Evolutionary conservation across 495 filamentous ascomycete genomes (phyloP), one percentile per base, ranked within the genome.

Genomic region (Tuber umbilicatum): DNA sequence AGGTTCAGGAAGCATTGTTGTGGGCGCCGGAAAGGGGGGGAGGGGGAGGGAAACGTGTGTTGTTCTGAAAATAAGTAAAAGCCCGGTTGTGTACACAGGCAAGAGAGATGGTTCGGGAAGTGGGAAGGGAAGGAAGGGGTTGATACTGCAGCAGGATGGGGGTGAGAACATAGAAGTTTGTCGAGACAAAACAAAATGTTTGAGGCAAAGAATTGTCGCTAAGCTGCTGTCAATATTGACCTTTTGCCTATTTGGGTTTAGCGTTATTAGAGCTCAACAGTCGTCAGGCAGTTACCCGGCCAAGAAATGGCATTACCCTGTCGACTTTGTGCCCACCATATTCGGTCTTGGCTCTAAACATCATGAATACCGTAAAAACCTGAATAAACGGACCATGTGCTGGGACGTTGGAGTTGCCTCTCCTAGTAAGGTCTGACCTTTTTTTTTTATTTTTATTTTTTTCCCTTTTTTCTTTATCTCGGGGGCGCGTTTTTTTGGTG

Each of bases 1-100:
- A 82, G 74, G 69, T 82, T 81, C 77, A 79, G 41, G 47, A 41
- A 37, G 74, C 60, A 78, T 75, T 45, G 71, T 73, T 64, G 55
- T 31, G 31, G 14, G 55, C 7, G 27, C 14, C 27, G 14, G 55
- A 31, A 64, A 27, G 27, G 55, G 50, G 50, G 10, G 50, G 27
- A 14, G 12, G n/a, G 45, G 45, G 19, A 14, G 16, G 45, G 45
- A 3, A 60, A 35, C 17, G 27, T 35, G 27, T 64, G 55, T 35
- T 35, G 27, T 64, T 64, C 16, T 64, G 55, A 64, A 64, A 64
- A 64, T 35, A 64, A 64, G 55, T 64, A 64, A 64, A 64, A 4
- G 27, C 27, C 27, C 55, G 55, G 14, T 35, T 64, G 31, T 35
- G 55, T 19, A 31, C 27, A 31, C 55, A 64, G 55, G 55, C 55